Percentiles rank a stretch among this genome's conserved stretches.
Evolutionary conservation across 2,329 filamentous ascomycete genomes (phyloP).

Genomic region (Neospermospora avenae): DNA sequence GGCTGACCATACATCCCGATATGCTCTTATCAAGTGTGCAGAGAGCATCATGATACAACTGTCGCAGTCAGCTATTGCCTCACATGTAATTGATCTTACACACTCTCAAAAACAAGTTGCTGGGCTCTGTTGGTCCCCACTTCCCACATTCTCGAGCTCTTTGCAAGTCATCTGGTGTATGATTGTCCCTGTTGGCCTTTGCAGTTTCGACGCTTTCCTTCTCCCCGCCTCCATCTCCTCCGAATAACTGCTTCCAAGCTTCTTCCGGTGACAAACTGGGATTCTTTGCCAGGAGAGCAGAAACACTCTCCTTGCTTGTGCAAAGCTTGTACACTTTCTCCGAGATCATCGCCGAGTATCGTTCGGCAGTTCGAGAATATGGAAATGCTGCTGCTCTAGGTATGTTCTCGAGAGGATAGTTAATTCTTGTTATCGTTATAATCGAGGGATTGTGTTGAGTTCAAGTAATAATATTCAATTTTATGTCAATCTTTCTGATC

Average conservation of each 20-base stretch:
- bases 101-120: slow-evolving; percentile 63
- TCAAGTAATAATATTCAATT: neutral
- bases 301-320: slow-evolving; percentile 52
- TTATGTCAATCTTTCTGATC: neutral
- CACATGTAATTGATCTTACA: slow-evolving; percentile 13
- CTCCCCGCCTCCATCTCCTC: slow-evolving; percentile 23
- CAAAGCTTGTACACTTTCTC: slow-evolving; percentile 51
- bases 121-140: slow-evolving; percentile 62
- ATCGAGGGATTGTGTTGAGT: neutral
- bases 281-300: slow-evolving; percentile 51
- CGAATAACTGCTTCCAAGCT: slow-evolving; percentile 55
- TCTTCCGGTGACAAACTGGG: slow-evolving; percentile 50
- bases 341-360: slow-evolving; percentile 37
- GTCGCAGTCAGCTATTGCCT: slow-evolving; percentile 8
- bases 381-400: neutral
- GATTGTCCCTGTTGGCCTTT: slow-evolving; percentile 20
- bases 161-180: slow-evolving; percentile 44
- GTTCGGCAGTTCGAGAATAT: neutral
- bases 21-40: slow-evolving; percentile 31
- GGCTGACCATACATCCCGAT: slow-evolving; percentile 49
- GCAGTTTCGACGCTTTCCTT: slow-evolving; percentile 24
- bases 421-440: neutral
- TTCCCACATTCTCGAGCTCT: slow-evolving; percentile 59
- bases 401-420: neutral
- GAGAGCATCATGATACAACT: slow-evolving; percentile 32